These are phyloP conservation scores for Ophiostoma sp. DNA, from an alignment of 2,329 filamentous ascomycete genomes.

Conservation along the genomic window DNA sequence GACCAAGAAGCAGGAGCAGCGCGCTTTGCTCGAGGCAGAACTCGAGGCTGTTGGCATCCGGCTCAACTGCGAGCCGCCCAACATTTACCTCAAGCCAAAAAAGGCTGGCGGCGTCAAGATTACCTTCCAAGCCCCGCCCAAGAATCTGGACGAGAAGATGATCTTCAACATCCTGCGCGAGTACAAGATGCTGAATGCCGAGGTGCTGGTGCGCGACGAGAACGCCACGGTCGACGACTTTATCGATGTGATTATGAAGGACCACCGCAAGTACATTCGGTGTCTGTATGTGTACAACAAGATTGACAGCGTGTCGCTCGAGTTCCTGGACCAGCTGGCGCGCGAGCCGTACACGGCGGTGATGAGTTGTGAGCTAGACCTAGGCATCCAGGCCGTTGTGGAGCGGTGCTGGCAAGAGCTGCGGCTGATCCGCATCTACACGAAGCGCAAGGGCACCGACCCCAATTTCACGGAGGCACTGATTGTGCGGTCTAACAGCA, in stretches of 20 bases:
- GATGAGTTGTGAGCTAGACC: constrained; percentile 95
- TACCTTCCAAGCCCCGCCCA: constrained; percentile 86
- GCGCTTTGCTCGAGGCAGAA: constrained; percentile 84
- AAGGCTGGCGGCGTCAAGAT: constrained; percentile 99
- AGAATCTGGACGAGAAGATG: constrained; percentile 95
- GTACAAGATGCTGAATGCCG: constrained; percentile 98
- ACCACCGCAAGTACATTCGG: constrained; percentile 95
- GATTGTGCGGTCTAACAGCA: constrained; percentile 85
- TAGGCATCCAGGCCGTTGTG: constrained; percentile 90
- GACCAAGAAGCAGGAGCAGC: constrained; percentile 93
- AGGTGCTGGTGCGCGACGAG: constrained; percentile 93
- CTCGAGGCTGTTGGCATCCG: constrained; percentile 93
- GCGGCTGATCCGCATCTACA: constrained; percentile 87
- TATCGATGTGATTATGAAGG: constrained; percentile 99
- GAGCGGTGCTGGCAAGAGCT: constrained; percentile 95
- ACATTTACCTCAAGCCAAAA: constrained; percentile 96
- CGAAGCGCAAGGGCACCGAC: constrained; percentile 89
- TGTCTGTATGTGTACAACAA: constrained; percentile 99
- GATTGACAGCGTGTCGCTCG: constrained; percentile 90
- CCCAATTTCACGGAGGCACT: constrained; percentile 88
- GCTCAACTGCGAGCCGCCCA: constrained; percentile 89
- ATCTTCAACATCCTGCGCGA: constrained; percentile 95
- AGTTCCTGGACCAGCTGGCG: constrained; percentile 89
- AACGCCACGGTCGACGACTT: constrained; percentile 95
- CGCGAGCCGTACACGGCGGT: constrained; percentile 92